Evolutionary conservation across 345 rosid species (phyloP), one percentile per base, ranked within the genome.

Genomic region (Eucalyptus tenuipes): DNA sequence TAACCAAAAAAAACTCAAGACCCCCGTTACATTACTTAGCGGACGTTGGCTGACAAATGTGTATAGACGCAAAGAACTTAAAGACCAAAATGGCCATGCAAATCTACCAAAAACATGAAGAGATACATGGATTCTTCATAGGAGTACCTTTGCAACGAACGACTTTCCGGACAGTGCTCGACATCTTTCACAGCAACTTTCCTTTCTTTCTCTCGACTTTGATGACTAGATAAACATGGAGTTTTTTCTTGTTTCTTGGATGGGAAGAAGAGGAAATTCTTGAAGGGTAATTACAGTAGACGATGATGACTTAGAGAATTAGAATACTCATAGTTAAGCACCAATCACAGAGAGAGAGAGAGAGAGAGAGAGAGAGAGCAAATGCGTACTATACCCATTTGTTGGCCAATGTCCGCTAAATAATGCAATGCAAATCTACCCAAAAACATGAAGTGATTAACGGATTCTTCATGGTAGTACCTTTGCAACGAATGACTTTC

Each of bases 141-240:
- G 13, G 15, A 80, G n/a, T 89, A 92, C 93, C 93, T 90, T 68
- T 93, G 91, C 93, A 93, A 66, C 59, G 91, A 13, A 93, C 91
- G 57, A 93, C 90, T 75, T 93, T 87, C 16, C 91, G 91, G 71
- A 31, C 89, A 13, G 91, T 91, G 88, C 75, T 87, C 27, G 90
- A 49, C 94, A 89, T 89, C 45, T 40, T 86, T 61, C 42, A 33
- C 84, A 15, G 66, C 31, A n/a, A 17, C 80, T 75, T 59, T 27
- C 71, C 29, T 33, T 31, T 24, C 53, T 8, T 7, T 25, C 49
- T 55, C 22, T 37, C 49, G 29, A 11, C 31, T 42, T 57, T 10
- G 29, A 57, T 57, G 66, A 12, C 66, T 27, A 59, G n/a, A 59
- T 27, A 27, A 33, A 17, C 20, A 29, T 22, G 48, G 42, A 48